Evolutionary conservation across 805 yeast genomes (phyloP).

Genomic region (Debaryomyces hansenii): DNA sequence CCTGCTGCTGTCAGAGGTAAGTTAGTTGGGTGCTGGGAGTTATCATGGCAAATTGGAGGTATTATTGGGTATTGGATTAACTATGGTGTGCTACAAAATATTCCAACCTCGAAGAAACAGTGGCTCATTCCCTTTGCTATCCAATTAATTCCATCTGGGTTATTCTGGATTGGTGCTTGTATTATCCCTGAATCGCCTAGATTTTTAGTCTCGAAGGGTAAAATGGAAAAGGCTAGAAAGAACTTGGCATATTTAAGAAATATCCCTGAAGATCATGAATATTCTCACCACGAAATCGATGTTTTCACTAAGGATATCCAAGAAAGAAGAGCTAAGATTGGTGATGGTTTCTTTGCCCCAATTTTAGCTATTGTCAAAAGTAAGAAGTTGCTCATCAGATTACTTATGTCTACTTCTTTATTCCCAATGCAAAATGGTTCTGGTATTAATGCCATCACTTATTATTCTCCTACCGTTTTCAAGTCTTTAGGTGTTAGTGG

Average conservation of each 20-base stretch:
- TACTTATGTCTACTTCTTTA: slow-evolving; percentile 36
- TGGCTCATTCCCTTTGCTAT: slow-evolving; percentile 51
- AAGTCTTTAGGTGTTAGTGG: slow-evolving; percentile 49
- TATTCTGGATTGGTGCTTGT: slow-evolving; percentile 39
- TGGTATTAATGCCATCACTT: slow-evolving; percentile 52
- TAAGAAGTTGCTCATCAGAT: slow-evolving; percentile 30
- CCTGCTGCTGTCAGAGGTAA: slow-evolving; percentile 48
- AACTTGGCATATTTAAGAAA: slow-evolving; percentile 19
- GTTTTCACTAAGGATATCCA: slow-evolving; percentile 21
- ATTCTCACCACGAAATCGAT: slow-evolving; percentile 39
- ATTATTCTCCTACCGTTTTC: slow-evolving; percentile 55
- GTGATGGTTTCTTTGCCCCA: slow-evolving; percentile 42
- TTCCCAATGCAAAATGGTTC: slow-evolving; percentile 47
- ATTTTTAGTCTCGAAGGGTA: slow-evolving; percentile 38
- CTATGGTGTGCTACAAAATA: slow-evolving; percentile 43
- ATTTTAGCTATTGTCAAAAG: slow-evolving; percentile 31
- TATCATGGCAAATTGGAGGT: slow-evolving; percentile 51
- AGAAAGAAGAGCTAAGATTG: slow-evolving; percentile 27
- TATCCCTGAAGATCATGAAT: slow-evolving; percentile 39
- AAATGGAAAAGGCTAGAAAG: slow-evolving; percentile 26
- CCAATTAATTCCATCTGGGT: slow-evolving; percentile 45
- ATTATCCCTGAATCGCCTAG: slow-evolving; percentile 49
- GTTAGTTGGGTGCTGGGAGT: slow-evolving; percentile 47
- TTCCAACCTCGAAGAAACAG: slow-evolving; percentile 33
- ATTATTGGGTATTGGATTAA: slow-evolving; percentile 51